Evolutionary conservation across 1,284 basidiomycete species (phyloP), one percentile per base, ranked within the genome.

Genomic region (Thecaphora frezii): DNA sequence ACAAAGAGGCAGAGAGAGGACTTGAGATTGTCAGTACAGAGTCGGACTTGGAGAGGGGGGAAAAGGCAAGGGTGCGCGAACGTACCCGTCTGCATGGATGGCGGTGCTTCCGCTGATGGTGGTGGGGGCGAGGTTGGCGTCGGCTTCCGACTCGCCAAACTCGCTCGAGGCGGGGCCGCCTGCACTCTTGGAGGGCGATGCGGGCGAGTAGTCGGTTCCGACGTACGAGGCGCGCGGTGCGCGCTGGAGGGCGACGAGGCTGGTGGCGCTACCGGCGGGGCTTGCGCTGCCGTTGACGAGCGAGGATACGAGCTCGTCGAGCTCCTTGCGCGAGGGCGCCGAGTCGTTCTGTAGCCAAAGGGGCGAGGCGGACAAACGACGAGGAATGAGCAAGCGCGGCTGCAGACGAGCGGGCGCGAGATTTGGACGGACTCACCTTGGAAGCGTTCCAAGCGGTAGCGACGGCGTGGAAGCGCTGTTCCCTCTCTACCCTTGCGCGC

Each of bases 401-500:
- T n/a, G n/a, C n/a, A n/a, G n/a, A n/a, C n/a, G n/a, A n/a, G n/a
- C n/a, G n/a, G n/a, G n/a, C n/a, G n/a, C n/a, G 28, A 30, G 28
- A 7, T 7, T 8, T 30, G 28, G 8, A 30, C 8, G 7, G 33
- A 9, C 33, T 36, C 33, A 36, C 33, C 13, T 16, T 36, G 33
- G 12, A 14, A 7, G 5, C 7, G 13, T 14, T 36, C 33, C 33
- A 36, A 16, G 7, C 33, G 33, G 39, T 5, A 21, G 39, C 40
- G 22, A 49, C 44, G 26, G 61, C 56, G 37, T 58, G 58, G 38
- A 67, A 54, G 2, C 67, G 44, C 44, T 62, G 53, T 12, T 58
- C 85, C 59, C 89, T 83, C 58, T 88, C 86, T 44, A 85, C 85
- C 39, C 90, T 81, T 38, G 86, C 88, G 73, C 86, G 85, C 57